These are phyloP conservation scores for Xeromyces bisporus DNA, from an alignment of 495 filamentous ascomycete genomes.

Conservation along the genomic window DNA sequence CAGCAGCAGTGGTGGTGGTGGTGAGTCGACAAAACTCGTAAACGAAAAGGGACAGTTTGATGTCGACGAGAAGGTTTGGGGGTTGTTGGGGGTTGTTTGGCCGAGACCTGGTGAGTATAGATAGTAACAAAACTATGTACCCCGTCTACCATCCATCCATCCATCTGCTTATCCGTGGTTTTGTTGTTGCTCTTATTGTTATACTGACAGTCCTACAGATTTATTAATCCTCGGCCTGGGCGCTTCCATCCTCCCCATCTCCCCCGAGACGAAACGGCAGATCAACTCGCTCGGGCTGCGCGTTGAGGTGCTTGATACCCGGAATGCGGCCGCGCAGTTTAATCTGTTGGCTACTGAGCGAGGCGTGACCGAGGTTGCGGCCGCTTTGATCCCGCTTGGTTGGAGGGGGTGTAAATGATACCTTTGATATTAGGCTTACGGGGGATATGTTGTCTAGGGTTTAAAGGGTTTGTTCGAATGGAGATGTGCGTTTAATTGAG, in stretches of 20 bases:
- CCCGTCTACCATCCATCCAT: no score
- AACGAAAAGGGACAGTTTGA: constrained; percentile 75
- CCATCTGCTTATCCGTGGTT: no score
- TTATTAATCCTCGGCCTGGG: constrained; percentile 78
- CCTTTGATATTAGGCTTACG: no score
- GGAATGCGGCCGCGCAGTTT: constrained; percentile 85
- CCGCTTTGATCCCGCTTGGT: constrained; percentile 74
- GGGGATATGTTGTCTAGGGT: no score
- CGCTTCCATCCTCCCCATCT: constrained; percentile 51
- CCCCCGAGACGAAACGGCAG: constrained; percentile 50
- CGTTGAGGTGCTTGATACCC: constrained; percentile 79
- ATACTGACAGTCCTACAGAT: constrained; percentile 35
- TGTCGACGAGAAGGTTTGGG: constrained; percentile 51
- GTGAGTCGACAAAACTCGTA: constrained; percentile 35
- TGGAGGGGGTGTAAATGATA: constrained; percentile 57
- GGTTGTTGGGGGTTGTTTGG: constrained; percentile 62
- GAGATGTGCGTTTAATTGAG: no score
- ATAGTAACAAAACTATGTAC: no score
- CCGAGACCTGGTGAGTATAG: constrained; percentile 81
- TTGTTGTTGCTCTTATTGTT: no score
- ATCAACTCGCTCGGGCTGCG: constrained; percentile 68
- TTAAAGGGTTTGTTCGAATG: no score
- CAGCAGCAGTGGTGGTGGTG: constrained; percentile 12
- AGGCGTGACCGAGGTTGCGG: constrained; percentile 63
- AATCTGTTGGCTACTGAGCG: constrained; percentile 76